Evolutionary conservation across 2,329 filamentous ascomycete genomes (phyloP).

Genomic region (Colletotrichum trifolii): DNA sequence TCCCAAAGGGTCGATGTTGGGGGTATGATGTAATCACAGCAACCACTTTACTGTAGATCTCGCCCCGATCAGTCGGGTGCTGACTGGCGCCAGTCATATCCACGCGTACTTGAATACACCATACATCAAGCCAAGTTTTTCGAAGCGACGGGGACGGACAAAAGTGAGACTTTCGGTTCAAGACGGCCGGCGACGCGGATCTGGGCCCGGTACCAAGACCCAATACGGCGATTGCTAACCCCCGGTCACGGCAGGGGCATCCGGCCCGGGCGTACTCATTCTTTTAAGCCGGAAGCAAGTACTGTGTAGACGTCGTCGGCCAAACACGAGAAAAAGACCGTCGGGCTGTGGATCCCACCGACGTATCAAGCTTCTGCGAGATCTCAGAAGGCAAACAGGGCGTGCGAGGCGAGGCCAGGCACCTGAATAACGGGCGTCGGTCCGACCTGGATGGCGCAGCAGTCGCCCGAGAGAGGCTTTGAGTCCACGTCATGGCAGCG

Average conservation of each 20-base stretch:
- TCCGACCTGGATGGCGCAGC: constrained; percentile 6
- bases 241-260: neutral
- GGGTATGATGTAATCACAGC: constrained; percentile 16
- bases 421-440: constrained; percentile 1
- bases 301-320: neutral
- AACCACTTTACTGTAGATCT: constrained; percentile 4
- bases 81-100: constrained; percentile 8
- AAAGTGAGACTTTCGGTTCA: too few species aligned
- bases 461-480: constrained; percentile 8
- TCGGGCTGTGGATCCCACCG: neutral
- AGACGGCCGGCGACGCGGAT: too few species aligned
- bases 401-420: neutral
- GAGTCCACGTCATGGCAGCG: constrained; percentile 12
- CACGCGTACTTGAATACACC: neutral
- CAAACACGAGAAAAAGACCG: neutral
- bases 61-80: constrained; percentile 8
- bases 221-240: neutral
- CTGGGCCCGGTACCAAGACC: too few species aligned
- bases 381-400: neutral
- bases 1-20: constrained; percentile 1
- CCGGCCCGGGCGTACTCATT: neutral
- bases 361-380: too few species aligned
- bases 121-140: too few species aligned
- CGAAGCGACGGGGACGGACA: too few species aligned
- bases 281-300: too few species aligned